A percentile compares a stretch with the other conserved stretches of the same genome.
Evolutionary conservation across 2,329 filamentous ascomycete genomes (phyloP).

Genomic region (Pseudocercospora vitis): DNA sequence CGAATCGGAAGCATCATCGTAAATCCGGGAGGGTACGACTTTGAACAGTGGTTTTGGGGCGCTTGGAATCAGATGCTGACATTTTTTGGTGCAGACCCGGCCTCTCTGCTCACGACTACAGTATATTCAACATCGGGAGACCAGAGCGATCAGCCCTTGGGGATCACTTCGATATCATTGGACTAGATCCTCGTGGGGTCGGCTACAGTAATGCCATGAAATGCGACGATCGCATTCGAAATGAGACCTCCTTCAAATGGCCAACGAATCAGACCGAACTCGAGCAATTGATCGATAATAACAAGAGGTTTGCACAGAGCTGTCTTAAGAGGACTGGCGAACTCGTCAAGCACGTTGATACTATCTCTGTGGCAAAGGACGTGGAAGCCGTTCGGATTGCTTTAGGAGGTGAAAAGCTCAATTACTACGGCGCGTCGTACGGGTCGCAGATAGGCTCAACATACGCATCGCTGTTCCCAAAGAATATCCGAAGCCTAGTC

Average conservation of each 20-base stretch:
- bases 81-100: not conserved
- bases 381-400: conserved; percentile 41
- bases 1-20: not conserved
- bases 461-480: conserved; percentile 49
- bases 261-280: conserved; percentile 43
- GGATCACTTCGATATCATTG: conserved; percentile 2
- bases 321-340: conserved; percentile 44
- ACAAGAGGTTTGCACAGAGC: conserved; percentile 43
- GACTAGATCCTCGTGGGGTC: conserved; percentile 5
- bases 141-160: not conserved
- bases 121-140: not conserved
- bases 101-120: not conserved
- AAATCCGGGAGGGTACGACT: conserved; percentile 1
- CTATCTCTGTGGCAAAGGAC: conserved; percentile 40
- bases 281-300: conserved; percentile 42
- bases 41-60: not conserved
- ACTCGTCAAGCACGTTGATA: conserved; percentile 47
- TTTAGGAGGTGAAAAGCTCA: conserved; percentile 41
- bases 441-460: conserved; percentile 47
- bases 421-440: conserved; percentile 48
- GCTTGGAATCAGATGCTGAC: not conserved
- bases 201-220: conserved; percentile 1
- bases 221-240: not conserved
- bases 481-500: conserved; percentile 31
- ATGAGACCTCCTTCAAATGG: conserved; percentile 23